Evolutionary conservation across 2,329 filamentous ascomycete genomes (phyloP).

Genomic region (Claviceps fusiformis): DNA sequence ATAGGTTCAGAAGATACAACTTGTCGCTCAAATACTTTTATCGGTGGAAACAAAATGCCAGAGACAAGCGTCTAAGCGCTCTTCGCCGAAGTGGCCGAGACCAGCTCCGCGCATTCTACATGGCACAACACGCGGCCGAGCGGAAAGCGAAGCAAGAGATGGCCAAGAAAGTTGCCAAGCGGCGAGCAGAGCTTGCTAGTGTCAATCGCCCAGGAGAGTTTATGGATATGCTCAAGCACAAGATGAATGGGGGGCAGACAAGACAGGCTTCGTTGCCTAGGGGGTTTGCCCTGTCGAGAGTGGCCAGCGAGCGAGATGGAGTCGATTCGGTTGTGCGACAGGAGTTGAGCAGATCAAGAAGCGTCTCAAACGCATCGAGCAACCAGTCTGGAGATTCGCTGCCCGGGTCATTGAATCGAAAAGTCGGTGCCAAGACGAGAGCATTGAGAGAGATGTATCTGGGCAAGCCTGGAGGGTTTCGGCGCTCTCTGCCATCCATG

Average conservation of each 20-base stretch:
- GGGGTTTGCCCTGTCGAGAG: slow-evolving; percentile 25
- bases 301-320: slow-evolving; percentile 23
- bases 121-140: slow-evolving; percentile 21
- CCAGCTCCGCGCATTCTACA: slow-evolving; percentile 32
- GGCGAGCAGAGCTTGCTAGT: slow-evolving; percentile 13
- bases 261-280: slow-evolving; percentile 27
- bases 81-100: slow-evolving; percentile 39
- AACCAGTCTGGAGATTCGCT: slow-evolving; percentile 8
- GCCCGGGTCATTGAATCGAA: slow-evolving; percentile 5
- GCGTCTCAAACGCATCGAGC: slow-evolving; percentile 10
- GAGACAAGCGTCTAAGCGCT: slow-evolving; percentile 33
- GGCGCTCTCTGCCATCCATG: slow-evolving; percentile 25
- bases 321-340: slow-evolving; percentile 22
- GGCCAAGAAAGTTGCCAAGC: slow-evolving; percentile 13
- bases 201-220: slow-evolving; percentile 23
- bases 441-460: slow-evolving; percentile 22
- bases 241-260: slow-evolving; percentile 16
- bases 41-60: slow-evolving; percentile 36
- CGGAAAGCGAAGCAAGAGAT: slow-evolving; percentile 22
- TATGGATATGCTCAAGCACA: slow-evolving; percentile 18
- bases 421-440: slow-evolving; percentile 20
- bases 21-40: slow-evolving; percentile 43
- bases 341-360: slow-evolving; percentile 10
- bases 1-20: slow-evolving; percentile 33
- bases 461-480: slow-evolving; percentile 19